A percentile compares a stretch with the other conserved stretches of the same genome.
phyloP scores from a whole-genome alignment of 768 basidiomycete species.

The Pholiota microspora region DNA sequence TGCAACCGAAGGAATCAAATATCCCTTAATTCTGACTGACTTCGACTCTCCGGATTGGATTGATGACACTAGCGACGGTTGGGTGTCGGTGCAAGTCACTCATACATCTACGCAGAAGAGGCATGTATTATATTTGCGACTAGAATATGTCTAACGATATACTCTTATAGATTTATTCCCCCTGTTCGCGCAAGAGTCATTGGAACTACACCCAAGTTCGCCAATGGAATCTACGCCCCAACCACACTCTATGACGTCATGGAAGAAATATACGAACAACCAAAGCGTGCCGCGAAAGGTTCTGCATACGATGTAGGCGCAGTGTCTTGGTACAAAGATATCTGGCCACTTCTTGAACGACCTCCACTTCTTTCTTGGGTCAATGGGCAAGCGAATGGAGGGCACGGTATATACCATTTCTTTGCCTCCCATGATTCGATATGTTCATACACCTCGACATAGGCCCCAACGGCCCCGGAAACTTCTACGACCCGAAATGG shows the following conservation, averaged over 20 bases:
- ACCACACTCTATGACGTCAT: constrained; percentile 30
- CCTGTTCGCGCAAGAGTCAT: constrained; percentile 17
- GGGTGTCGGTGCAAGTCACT: constrained; percentile 22
- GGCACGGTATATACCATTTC: constrained; percentile 23
- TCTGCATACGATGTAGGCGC: constrained; percentile 9
- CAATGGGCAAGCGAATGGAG: constrained; percentile 25
- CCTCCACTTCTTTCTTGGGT: constrained; percentile 27
- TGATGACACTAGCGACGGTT: constrained; percentile 32
- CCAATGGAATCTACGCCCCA: constrained; percentile 25
- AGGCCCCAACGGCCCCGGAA: constrained; percentile 15
- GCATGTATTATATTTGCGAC: constrained; percentile 10
- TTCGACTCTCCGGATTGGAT: constrained; percentile 33
- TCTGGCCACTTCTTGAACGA: constrained; percentile 26
- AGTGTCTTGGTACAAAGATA: constrained; percentile 26
- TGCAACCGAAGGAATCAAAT: constrained; percentile 9
- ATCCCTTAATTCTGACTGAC: constrained; percentile 21
- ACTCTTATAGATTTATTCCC: neutral
- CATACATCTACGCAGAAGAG: neutral
- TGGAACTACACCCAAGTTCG: constrained; percentile 28
- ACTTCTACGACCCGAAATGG: constrained; percentile 17
- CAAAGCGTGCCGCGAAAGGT: constrained; percentile 3
- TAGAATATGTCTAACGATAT: neutral
- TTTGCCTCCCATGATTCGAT: constrained; percentile 4
- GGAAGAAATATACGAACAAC: constrained; percentile 25
- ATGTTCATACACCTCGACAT: neutral